Base-by-base conservation (phyloP, 1,139 yeast species). In the Debaryomyces sp. region DNA sequence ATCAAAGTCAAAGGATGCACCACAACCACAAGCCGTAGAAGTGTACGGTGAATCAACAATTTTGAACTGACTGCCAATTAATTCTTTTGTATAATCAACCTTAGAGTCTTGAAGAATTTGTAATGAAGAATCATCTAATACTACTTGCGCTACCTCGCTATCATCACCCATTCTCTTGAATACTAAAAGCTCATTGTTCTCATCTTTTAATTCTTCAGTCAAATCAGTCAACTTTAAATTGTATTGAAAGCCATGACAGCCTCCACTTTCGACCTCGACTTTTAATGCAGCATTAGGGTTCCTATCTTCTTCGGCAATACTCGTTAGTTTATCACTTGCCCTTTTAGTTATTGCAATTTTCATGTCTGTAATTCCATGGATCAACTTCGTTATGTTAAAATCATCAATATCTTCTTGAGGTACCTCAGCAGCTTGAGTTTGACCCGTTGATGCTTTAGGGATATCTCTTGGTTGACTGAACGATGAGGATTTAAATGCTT, bases 171-270 rank as follows among this genome's bases (percentile, higher is more conserved):
- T 80, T 52, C 92, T 76, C 54, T 80, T 85, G 61, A 90, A 90
- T 3, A 89, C 78, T 13, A 79, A 67, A 46, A 79, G 68, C 6
- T 68, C 69, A 8, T 53, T 59, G 24, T 61, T 56, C 13, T 64
- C 61, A 4, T 60, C 60, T 12, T 72, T 68, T 17, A 78, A 69
- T 41, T 70, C 78, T 41, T 78, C 75, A 8, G 68, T 62, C 39
- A 78, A 66, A 47, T 79, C 78, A 5, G 85, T 77, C 45, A 92
- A 74, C 50, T 83, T 79, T 59, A 94, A 73, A 54, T 87, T 81
- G 62, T 94, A 94, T 66, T 94, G 99, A 68, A 90, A 95, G 24
- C 99, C 99, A 66, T 94, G 99, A 66, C 99, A 95, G 3, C 99
- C 99, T 5, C 99, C 99, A 60, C 96, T 88, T 59, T 92, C 98